A percentile compares a stretch with the other conserved stretches of the same genome.
phyloP scores from a whole-genome alignment of 2,329 filamentous ascomycete species.

The Ophiocordyceps camponoti-rufipedis region DNA sequence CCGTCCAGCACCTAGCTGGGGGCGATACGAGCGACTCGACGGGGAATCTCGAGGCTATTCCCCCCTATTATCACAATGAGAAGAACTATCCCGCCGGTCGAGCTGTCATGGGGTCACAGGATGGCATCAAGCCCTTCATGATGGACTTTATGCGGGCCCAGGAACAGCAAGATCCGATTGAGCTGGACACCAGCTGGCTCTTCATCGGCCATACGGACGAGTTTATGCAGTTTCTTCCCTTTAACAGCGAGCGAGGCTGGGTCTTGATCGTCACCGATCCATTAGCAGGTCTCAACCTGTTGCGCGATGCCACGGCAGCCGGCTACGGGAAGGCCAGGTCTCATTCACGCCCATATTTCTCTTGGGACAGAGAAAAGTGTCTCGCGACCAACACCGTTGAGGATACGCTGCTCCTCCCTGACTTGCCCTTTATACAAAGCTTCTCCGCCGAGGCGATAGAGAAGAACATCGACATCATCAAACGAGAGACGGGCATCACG shows the following conservation, averaged over 20 bases:
- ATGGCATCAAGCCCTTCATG: neutral
- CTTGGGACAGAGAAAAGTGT: neutral
- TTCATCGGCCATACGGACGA: constrained; percentile 10
- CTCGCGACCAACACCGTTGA: neutral
- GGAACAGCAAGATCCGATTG: constrained; percentile 14
- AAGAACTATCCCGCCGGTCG: constrained; percentile 7
- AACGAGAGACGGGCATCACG: neutral
- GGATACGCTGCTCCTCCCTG: neutral
- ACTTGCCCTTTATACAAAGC: neutral
- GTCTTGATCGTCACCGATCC: constrained; percentile 9
- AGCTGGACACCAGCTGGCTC: constrained; percentile 12
- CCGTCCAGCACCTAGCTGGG: constrained; percentile 9
- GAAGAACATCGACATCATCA: neutral
- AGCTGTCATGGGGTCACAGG: constrained; percentile 5
- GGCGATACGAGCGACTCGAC: constrained; percentile 6
- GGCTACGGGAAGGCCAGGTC: constrained; percentile 8
- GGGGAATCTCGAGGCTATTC: constrained; percentile 20
- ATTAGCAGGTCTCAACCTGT: constrained; percentile 7
- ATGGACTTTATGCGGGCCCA: constrained; percentile 12
- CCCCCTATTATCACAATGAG: constrained; percentile 10
- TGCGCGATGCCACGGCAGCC: constrained; percentile 5
- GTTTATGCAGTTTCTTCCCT: constrained; percentile 12
- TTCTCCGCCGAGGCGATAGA: neutral
- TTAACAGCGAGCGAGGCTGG: constrained; percentile 8
- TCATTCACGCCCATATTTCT: neutral